These are phyloP conservation scores for Hygrophorus pudorinus DNA, from an alignment of 768 basidiomycete genomes.

Conservation along the genomic window DNA sequence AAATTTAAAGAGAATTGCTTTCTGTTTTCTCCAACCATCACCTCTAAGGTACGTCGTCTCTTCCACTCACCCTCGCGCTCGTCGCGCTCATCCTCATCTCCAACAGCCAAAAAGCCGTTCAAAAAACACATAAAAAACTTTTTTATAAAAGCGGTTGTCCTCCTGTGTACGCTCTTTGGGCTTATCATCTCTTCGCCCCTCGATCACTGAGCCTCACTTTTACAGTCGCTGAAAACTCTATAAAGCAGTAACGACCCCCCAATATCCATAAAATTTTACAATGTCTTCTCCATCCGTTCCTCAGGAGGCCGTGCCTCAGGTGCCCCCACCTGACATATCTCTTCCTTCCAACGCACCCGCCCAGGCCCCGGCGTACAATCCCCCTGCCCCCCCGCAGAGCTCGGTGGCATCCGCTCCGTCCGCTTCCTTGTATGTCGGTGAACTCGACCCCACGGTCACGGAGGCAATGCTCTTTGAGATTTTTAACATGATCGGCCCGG, in stretches of 20 bases:
- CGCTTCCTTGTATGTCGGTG: constrained; percentile 96
- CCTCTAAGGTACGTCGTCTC: constrained; percentile 27
- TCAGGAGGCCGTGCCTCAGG: constrained; percentile 18
- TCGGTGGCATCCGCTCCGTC: constrained; percentile 62
- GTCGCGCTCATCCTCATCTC: too few relatives aligned
- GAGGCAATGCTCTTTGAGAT: constrained; percentile 99
- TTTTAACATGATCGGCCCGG: constrained; percentile 99
- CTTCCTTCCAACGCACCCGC: constrained; percentile 34
- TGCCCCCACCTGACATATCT: constrained; percentile 35
- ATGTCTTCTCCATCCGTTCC: constrained; percentile 49
- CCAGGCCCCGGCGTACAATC: constrained; percentile 47
- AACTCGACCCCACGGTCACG: constrained; percentile 95
- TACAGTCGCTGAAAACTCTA: constrained; percentile 64
- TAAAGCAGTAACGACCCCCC: constrained; percentile 85
- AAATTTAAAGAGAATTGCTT: constrained; percentile 25
- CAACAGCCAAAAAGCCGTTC: constrained; percentile 56
- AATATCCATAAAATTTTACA: constrained; percentile 33
- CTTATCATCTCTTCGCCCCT: constrained; percentile 9
- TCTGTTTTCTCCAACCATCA: constrained; percentile 60
- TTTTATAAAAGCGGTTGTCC: constrained; percentile 65
- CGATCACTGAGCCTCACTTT: constrained; percentile 9
- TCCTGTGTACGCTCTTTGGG: constrained; percentile 45
- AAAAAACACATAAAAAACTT: constrained; percentile 63
- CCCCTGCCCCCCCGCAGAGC: constrained; percentile 39
- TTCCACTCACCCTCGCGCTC: constrained; percentile 8